phyloP scores from a whole-genome alignment of 2,329 filamentous ascomycete species.

The Xylaria polymorpha region DNA sequence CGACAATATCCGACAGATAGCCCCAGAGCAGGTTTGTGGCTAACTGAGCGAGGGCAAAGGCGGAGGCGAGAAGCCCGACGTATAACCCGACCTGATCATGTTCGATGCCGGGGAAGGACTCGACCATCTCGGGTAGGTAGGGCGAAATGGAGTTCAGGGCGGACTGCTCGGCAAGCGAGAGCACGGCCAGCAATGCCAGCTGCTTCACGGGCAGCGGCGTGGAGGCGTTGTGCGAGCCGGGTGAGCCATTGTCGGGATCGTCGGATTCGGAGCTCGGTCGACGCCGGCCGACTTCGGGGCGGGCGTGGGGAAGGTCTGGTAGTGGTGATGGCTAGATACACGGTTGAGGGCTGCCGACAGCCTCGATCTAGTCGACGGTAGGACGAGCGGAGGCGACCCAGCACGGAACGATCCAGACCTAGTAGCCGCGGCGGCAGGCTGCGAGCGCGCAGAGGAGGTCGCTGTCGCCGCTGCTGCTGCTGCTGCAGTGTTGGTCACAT shows the following conservation, averaged over 20 bases:
- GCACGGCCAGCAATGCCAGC: slow-evolving; percentile 84
- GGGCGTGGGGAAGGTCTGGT: slow-evolving; percentile 83
- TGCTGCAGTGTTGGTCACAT: slow-evolving; percentile 34
- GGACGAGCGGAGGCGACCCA: slow-evolving; percentile 48
- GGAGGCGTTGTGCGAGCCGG: slow-evolving; percentile 59
- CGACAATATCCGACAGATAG: slow-evolving; percentile 81
- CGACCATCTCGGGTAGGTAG: slow-evolving; percentile 93
- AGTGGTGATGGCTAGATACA: slow-evolving; percentile 65
- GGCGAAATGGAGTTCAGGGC: slow-evolving; percentile 96
- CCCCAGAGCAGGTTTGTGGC: slow-evolving; percentile 94
- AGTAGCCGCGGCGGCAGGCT: slow-evolving; percentile 39
- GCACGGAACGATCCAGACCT: slow-evolving; percentile 49
- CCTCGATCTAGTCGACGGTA: slow-evolving; percentile 35
- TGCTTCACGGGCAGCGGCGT: slow-evolving; percentile 86
- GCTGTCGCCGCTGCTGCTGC: slow-evolving; percentile 38
- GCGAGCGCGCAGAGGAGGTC: slow-evolving; percentile 30
- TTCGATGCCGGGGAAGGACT: slow-evolving; percentile 83
- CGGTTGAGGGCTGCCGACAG: slow-evolving; percentile 43
- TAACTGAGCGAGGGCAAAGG: slow-evolving; percentile 93
- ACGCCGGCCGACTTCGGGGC: slow-evolving; percentile 74
- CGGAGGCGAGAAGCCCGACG: slow-evolving; percentile 88
- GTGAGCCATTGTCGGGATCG: slow-evolving; percentile 47
- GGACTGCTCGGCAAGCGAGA: slow-evolving; percentile 93
- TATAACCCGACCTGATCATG: slow-evolving; percentile 81
- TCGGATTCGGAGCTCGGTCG: slow-evolving; percentile 50